These are phyloP conservation scores for Parafenestella ontariensis DNA, from an alignment of 2,329 filamentous ascomycete species.

Conservation along the genomic window DNA sequence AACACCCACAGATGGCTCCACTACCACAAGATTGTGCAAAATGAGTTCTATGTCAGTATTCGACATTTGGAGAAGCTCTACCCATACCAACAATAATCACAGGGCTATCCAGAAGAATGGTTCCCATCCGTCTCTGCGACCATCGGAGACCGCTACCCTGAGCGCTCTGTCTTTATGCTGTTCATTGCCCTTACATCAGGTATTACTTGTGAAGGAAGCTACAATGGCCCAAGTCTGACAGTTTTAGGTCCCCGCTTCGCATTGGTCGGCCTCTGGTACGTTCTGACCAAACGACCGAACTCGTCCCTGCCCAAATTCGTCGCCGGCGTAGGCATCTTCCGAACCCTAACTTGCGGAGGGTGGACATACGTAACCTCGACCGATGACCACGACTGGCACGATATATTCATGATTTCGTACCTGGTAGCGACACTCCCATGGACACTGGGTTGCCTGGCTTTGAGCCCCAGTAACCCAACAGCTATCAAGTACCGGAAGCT, in stretches of 20 bases:
- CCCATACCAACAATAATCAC: slow-evolving; percentile 19
- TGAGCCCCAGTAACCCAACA: slow-evolving; percentile 83
- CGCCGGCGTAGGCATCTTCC: slow-evolving; percentile 78
- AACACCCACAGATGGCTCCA: slow-evolving; percentile 69
- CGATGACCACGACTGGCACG: slow-evolving; percentile 97
- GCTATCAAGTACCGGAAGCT: slow-evolving; percentile 91
- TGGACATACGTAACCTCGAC: slow-evolving; percentile 99
- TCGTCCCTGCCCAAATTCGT: slow-evolving; percentile 81
- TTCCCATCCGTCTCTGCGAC: slow-evolving; percentile 96
- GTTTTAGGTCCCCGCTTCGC: slow-evolving; percentile 83
- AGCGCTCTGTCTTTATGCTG: slow-evolving; percentile 94
- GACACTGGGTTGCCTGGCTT: slow-evolving; percentile 86
- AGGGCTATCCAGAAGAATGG: slow-evolving; percentile 79
- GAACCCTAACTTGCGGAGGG: slow-evolving; percentile 92
- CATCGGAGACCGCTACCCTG: slow-evolving; percentile 95
- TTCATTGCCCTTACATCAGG: slow-evolving; percentile 97
- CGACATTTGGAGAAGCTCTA: not conserved
- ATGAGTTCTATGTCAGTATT: slow-evolving; percentile 77
- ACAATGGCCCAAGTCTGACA: slow-evolving; percentile 13
- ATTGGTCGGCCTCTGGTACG: slow-evolving; percentile 89
- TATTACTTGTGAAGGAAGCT: slow-evolving; percentile 42
- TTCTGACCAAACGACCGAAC: slow-evolving; percentile 80
- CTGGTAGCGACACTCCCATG: slow-evolving; percentile 92
- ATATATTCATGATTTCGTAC: slow-evolving; percentile 99
- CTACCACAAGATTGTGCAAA: slow-evolving; percentile 96